Base-by-base conservation (phyloP, 2,329 filamentous ascomycete species). In the Thielaviopsis punctulata region DNA sequence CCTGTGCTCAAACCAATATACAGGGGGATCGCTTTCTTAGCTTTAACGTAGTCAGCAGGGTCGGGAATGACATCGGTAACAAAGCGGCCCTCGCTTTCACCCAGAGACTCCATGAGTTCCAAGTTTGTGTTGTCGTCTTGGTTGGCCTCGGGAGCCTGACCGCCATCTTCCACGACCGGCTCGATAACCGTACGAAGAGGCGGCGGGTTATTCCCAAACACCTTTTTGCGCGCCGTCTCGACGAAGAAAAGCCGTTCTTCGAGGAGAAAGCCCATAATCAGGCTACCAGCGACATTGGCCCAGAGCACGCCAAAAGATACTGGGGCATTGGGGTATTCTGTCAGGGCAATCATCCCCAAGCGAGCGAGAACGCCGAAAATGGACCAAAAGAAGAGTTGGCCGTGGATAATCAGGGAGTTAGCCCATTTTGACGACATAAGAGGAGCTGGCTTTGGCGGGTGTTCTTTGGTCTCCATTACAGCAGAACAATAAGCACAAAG, bases 1-100 rank as follows among this genome's bases (percentile, higher is more conserved):
- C 84, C 90, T 0, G 84, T 94, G 0, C 86, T 78, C 5, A 95
- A 76, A 49, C 85, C 89, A 54, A 94, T 83, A 62, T 93, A 95
- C 0, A 95, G 71, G 0, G 90, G 89, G 24, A 94, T 84, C 0
- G 84, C 85, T 69, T 93, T 94, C 63, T 95, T 95, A 24, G 72
- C 67, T 4, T 79, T 71, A 36, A 74, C 64, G 61, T 84, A 53
- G 15, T 52, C 54, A 4, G 45, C 47, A 15, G 47, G 24, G 15
- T 51, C 30, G 4, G 33, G 23, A 9, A n/a, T 9, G 6, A 18
- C 44, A 8, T 39, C 21, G 19, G n/a, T 21, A 23, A 21, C 41
- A 6, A 24, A 9, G 5, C 49, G 49, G 9, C 53, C 49, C 25
- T 52, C 53, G 23, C 53, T 55, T 27, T 52, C 53, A 24, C 46